These are phyloP conservation scores for Coemansia sp. DNA, from an alignment of 192 early-diverging fungal species.

Conservation along the genomic window DNA sequence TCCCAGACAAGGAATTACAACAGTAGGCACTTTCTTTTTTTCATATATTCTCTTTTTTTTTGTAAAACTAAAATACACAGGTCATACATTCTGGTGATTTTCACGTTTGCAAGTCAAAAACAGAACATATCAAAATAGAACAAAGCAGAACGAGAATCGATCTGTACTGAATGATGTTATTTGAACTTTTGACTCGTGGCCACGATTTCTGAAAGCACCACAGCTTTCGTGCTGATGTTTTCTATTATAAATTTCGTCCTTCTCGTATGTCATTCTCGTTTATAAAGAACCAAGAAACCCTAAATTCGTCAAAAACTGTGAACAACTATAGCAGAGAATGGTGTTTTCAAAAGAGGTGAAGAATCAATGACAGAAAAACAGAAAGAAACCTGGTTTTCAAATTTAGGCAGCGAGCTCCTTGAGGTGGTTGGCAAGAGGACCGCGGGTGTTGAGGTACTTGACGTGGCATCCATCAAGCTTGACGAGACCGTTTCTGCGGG, in stretches of 20 bases:
- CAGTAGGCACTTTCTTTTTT: constrained; percentile 7
- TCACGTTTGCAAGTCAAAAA: no score
- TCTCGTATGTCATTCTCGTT: background rate
- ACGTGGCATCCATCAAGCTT: constrained; percentile 93
- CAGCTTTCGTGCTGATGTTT: no score
- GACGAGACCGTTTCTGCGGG: constrained; percentile 72
- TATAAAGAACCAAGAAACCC: constrained; percentile 1
- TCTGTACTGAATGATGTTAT: no score
- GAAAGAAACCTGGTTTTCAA: background rate
- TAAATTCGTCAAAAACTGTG: background rate
- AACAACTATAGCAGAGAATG: constrained; percentile 3
- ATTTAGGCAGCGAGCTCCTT: constrained; percentile 27
- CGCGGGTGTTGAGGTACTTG: constrained; percentile 84
- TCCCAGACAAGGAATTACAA: background rate
- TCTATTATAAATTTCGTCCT: background rate
- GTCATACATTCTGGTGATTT: no score
- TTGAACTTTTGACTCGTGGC: no score
- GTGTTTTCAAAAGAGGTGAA: background rate
- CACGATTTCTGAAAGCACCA: no score
- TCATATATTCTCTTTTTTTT: background rate
- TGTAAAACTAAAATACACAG: no score
- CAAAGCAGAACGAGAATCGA: no score
- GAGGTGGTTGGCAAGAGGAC: constrained; percentile 64
- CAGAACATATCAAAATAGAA: no score
- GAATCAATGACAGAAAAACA: background rate